Conservation (phyloP, 164 flowering plant species). For the Hamamelis virginiana region DNA sequence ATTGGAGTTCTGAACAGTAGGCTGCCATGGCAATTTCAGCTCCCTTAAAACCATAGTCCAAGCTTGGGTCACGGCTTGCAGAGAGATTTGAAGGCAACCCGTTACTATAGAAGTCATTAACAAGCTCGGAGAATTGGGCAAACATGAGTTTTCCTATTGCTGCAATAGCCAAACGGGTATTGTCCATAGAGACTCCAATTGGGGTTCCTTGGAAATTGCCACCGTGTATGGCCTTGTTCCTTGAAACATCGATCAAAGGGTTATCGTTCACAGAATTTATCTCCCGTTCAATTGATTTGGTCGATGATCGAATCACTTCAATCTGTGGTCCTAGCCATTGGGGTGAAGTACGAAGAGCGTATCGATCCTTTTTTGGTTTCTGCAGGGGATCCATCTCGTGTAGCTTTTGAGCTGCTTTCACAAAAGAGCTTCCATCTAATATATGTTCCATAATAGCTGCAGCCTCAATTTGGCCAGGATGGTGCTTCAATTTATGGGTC, state of each 20-base stretch:
- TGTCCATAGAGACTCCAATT: conserved; percentile 53
- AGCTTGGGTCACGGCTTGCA: conserved; percentile 38
- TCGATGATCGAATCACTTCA: conserved; percentile 39
- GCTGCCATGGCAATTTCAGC: conserved; percentile 56
- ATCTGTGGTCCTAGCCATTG: conserved; percentile 50
- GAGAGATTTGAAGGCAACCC: conserved; percentile 46
- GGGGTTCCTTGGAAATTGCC: conserved; percentile 53
- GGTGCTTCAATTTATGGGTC: conserved; percentile 47
- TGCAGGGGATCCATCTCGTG: conserved; percentile 40
- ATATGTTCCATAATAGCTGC: conserved; percentile 54
- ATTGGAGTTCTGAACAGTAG: conserved; percentile 50
- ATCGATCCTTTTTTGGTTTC: conserved; percentile 45
- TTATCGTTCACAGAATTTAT: conserved; percentile 48
- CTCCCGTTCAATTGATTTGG: conserved; percentile 46
- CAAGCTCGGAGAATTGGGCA: conserved; percentile 48
- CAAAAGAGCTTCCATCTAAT: conserved; percentile 36
- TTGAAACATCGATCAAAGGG: conserved; percentile 44
- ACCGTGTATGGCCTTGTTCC: conserved; percentile 48
- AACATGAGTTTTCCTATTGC: conserved; percentile 44
- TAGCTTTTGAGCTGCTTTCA: conserved; percentile 34
- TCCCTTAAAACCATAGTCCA: conserved; percentile 51
- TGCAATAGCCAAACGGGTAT: conserved; percentile 40
- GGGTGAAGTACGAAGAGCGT: conserved; percentile 46
- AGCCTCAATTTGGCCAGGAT: conserved; percentile 50
- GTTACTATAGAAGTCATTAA: conserved; percentile 48